A percentile compares a stretch with the other conserved stretches of the same genome.
Evolutionary conservation across 75 land plant species (phyloP).

Genomic region (Cunninghamia lanceolata): DNA sequence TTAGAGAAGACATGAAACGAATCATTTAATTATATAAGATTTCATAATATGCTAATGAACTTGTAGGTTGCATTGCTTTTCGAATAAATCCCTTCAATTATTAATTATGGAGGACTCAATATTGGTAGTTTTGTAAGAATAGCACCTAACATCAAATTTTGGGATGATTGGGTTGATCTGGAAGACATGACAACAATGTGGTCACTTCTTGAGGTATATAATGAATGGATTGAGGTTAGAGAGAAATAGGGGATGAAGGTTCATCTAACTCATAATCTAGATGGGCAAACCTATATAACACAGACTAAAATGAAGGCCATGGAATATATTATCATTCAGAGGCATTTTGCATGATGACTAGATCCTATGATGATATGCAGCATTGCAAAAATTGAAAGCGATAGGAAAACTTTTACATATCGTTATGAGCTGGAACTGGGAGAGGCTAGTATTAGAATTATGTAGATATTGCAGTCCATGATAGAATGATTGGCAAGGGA

Average conservation of each 20-base stretch:
- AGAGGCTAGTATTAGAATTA: conserved; percentile 65
- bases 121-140: background rate
- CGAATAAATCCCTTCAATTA: background rate
- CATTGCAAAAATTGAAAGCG: no score
- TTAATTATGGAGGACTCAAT: background rate
- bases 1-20: background rate
- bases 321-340: conserved; percentile 53
- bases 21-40: background rate
- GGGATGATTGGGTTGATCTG: conserved; percentile 87
- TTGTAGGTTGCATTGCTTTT: background rate
- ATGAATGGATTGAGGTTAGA: conserved; percentile 87
- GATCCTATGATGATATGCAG: conserved; percentile 64
- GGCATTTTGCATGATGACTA: conserved; percentile 60
- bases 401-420: no score
- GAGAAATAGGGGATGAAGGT: conserved; percentile 72
- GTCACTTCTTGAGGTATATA: conserved; percentile 56
- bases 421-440: no score
- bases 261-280: conserved; percentile 82
- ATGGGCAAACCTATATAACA: conserved; percentile 83
- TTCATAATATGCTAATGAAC: background rate
- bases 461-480: conserved; percentile 72
- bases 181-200: conserved; percentile 87
- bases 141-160: conserved; percentile 55
- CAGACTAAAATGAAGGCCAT: conserved; percentile 85
- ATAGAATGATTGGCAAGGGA: conserved; percentile 84